These are phyloP conservation scores for Yamagishiella unicocca DNA, from an alignment of 139 green algal genomes.

Conservation along the genomic window DNA sequence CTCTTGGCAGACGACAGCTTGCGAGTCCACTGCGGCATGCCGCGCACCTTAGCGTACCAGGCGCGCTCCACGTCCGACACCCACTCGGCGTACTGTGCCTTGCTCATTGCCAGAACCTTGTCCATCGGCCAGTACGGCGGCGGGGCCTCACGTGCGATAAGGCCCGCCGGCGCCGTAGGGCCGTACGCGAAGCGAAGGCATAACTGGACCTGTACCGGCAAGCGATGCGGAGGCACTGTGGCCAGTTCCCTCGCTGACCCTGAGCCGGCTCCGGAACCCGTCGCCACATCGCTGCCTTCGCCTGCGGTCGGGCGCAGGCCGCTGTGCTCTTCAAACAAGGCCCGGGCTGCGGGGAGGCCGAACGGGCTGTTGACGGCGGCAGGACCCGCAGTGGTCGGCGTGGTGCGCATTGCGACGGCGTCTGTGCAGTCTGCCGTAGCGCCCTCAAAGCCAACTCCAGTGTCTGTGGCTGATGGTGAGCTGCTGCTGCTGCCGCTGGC, in stretches of 20 bases:
- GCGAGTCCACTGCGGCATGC: background rate
- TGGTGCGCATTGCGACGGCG: background rate
- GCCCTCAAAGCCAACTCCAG: background rate
- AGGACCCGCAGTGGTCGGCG: background rate
- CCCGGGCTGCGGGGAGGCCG: background rate
- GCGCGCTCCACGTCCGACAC: background rate
- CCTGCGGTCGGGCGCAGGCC: background rate
- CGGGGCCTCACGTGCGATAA: background rate
- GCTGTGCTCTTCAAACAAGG: background rate
- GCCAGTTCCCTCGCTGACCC: background rate
- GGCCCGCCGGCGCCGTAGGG: background rate
- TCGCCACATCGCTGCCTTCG: background rate
- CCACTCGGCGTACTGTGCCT: background rate
- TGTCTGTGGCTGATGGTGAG: background rate
- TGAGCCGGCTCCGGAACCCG: background rate
- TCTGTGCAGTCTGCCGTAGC: background rate
- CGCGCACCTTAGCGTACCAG: background rate
- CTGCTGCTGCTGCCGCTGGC: too few species aligned
- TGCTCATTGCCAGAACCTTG: background rate
- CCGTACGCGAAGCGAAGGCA: constrained; percentile 12
- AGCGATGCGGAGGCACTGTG: constrained; percentile 6
- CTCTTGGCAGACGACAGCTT: too few species aligned
- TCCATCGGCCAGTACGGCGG: background rate
- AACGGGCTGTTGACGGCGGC: background rate
- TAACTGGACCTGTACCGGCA: constrained; percentile 6